phyloP scores from a whole-genome alignment of 805 yeast species.

The Lipomyces lipofer region DNA sequence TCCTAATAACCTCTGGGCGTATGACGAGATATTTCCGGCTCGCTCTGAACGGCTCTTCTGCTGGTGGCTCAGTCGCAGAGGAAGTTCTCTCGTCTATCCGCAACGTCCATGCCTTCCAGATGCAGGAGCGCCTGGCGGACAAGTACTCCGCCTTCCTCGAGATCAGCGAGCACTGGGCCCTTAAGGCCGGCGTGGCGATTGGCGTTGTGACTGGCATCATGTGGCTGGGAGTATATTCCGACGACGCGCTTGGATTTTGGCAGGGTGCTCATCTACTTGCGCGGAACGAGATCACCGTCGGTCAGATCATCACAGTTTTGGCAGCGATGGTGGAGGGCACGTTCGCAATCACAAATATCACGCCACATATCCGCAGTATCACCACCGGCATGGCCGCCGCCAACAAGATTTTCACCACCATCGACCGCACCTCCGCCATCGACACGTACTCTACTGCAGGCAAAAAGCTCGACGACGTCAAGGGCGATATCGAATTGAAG shows the following conservation, averaged over 20 bases:
- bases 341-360: slow-evolving; percentile 44
- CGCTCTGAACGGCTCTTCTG: slow-evolving; percentile 32
- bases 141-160: slow-evolving; percentile 32
- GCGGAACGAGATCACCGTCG: slow-evolving; percentile 39
- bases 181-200: slow-evolving; percentile 31
- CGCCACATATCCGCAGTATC: slow-evolving; percentile 44
- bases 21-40: slow-evolving; percentile 27
- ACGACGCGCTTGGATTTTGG: slow-evolving; percentile 48
- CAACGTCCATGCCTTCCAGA: slow-evolving; percentile 37
- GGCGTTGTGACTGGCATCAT: slow-evolving; percentile 43
- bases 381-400: slow-evolving; percentile 46
- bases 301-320: slow-evolving; percentile 41
- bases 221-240: slow-evolving; percentile 42
- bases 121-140: slow-evolving; percentile 34
- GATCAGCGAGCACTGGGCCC: slow-evolving; percentile 29
- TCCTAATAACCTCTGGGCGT: slow-evolving; percentile 23
- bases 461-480: slow-evolving; percentile 20
- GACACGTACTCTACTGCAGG: slow-evolving; percentile 39
- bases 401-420: slow-evolving; percentile 44
- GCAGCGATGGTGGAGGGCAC: slow-evolving; percentile 39
- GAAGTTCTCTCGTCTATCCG: slow-evolving; percentile 36
- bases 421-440: slow-evolving; percentile 45
- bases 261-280: slow-evolving; percentile 45
- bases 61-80: slow-evolving; percentile 40
- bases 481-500: slow-evolving; percentile 44